Conservation (phyloP, 345 rosid species). For the Mallotus nudiflorus region DNA sequence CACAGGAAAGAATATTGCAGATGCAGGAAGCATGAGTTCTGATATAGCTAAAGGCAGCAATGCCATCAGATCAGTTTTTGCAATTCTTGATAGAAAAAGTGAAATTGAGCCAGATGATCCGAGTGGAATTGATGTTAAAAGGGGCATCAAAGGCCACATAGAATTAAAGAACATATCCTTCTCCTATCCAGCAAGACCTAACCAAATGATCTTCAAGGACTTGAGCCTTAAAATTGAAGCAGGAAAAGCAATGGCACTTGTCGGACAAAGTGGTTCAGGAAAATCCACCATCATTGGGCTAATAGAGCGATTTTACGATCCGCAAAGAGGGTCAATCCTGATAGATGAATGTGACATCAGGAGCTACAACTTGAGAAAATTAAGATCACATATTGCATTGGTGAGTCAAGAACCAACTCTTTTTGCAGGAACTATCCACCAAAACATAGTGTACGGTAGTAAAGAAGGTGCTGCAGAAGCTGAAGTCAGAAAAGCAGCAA, state of each 20-base stretch:
- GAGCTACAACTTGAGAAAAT: conserved; percentile 36
- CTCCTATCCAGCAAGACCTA: conserved; percentile 36
- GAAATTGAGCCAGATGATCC: conserved; percentile 33
- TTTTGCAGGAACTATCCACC: conserved; percentile 15
- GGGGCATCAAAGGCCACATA: conserved; percentile 30
- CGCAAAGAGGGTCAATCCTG: conserved; percentile 30
- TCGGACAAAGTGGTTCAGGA: conserved; percentile 50
- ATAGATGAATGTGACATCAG: conserved; percentile 42
- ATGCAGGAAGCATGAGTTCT: conserved; percentile 40
- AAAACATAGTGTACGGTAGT: conserved; percentile 15
- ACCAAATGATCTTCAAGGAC: conserved; percentile 29
- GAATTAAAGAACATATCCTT: conserved; percentile 35
- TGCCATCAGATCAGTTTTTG: conserved; percentile 27
- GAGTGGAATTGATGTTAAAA: conserved; percentile 19
- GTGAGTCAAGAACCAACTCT: conserved; percentile 41
- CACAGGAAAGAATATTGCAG: conserved; percentile 35
- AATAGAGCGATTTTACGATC: conserved; percentile 52
- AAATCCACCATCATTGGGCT: conserved; percentile 48
- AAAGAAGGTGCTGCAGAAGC: conserved; percentile 16
- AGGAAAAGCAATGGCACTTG: conserved; percentile 31
- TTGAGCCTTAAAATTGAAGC: conserved; percentile 32
- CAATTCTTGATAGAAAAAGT: conserved; percentile 27
- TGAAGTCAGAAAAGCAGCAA: conserved; percentile 20
- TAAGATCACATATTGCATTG: conserved; percentile 47
- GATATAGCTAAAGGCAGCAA: conserved; percentile 34